Evolutionary conservation across 208 protist species (phyloP).

Genomic region (Wallacemonas sp.): DNA sequence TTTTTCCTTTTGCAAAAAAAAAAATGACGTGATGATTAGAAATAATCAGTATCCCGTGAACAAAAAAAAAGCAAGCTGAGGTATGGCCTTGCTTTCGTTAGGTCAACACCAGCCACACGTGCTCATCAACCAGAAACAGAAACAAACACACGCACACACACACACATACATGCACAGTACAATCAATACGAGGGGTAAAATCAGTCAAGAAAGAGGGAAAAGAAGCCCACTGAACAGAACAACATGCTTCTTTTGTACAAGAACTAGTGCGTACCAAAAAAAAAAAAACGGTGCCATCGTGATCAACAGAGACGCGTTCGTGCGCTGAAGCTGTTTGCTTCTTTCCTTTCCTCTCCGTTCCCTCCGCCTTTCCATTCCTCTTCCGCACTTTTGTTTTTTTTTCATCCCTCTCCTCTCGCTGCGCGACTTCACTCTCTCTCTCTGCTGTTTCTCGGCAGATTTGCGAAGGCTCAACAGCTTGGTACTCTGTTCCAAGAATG

Average conservation of each 20-base stretch:
- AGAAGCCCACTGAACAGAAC: not conserved
- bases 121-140: too few relatives aligned
- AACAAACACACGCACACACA: too few relatives aligned
- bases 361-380: too few relatives aligned
- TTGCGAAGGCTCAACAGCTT: not conserved
- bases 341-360: too few relatives aligned
- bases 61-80: constrained; percentile 11
- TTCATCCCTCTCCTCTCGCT: constrained; percentile 1
- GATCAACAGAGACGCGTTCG: too few relatives aligned
- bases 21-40: too few relatives aligned
- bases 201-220: not conserved
- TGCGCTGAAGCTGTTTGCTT: not conserved
- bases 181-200: not conserved
- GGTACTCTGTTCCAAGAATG: too few relatives aligned
- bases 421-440: not conserved
- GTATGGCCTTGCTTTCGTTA: not conserved
- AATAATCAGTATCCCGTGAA: too few relatives aligned
- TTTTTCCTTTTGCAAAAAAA: not conserved
- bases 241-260: constrained; percentile 8
- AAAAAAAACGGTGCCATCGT: too few relatives aligned
- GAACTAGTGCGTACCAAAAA: not conserved
- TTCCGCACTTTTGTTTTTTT: constrained; percentile 12
- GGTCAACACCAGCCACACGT: too few relatives aligned
- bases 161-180: too few relatives aligned
- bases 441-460: too few relatives aligned